Base-by-base conservation (phyloP, 768 basidiomycete species). In the Mycena crocata region DNA sequence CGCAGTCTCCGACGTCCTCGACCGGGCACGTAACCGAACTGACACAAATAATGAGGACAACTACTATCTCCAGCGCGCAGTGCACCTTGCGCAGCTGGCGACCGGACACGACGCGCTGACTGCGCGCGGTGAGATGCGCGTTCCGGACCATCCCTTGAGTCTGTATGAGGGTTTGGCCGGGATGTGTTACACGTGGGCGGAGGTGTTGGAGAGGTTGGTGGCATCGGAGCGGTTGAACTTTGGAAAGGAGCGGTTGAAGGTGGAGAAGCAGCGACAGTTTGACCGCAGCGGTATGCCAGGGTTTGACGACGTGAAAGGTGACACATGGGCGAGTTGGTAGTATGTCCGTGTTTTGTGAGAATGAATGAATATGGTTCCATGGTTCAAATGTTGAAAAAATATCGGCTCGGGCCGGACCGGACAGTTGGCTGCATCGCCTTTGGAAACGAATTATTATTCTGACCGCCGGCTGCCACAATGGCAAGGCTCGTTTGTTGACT, bases 101-200 rank as follows among this genome's bases (percentile, higher is more conserved):
- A 79, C 78, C 1, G 67, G 64, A 8, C 80, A 81, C 55, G 69
- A 76, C 52, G 64, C 74, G 54, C 62, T 83, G 49, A 82, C 75
- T 30, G 65, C 71, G 63, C 67, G 75, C 4, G 82, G 82, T 17
- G 77, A 83, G 64, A 86, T 88, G 85, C 60, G 56, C 12, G 72
- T 72, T 1, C 86, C 87, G 1, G 87, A 90, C 67, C 76, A 80
- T 57, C 86, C 85, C 13, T 86, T 81, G 80, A 88, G 87, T 70
- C 74, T 89, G 62, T 89, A 86, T 64, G 87, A 87, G 66, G 88
- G 88, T n/a, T 62, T 81, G 57, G 85, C 85, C 21, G 88, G 88
- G 28, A 85, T 87, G 82, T 88, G 87, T 66, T 84, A 84, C 67
- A 87, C 86, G 17, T 89, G 84, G 85, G 81, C 78, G 21, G 85